Percentiles rank a stretch among this genome's conserved stretches.
Conservation (phyloP, 306 rosid genomes). For the Ormosia emarginata region DNA sequence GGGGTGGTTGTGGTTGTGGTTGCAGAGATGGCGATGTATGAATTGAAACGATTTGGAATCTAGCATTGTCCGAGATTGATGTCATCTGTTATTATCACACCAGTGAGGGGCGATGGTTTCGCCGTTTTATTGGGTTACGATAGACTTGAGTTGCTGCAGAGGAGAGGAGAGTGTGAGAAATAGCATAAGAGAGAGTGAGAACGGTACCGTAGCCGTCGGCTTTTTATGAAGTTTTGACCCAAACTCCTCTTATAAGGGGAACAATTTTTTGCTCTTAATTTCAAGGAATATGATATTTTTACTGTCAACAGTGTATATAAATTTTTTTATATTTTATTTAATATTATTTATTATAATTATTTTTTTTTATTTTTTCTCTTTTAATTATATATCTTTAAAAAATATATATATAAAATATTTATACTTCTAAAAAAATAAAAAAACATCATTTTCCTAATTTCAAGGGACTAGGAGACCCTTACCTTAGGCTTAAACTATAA, state of each 20-base stretch:
- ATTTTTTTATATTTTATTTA: too few species aligned
- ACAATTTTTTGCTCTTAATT: neutral
- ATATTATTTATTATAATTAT: too few species aligned
- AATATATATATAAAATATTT: too few species aligned
- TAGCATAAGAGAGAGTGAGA: neutral
- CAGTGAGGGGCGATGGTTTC: constrained; percentile 22
- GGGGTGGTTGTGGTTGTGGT: neutral
- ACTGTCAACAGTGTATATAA: too few species aligned
- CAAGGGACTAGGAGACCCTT: too few species aligned
- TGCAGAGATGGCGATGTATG: constrained; percentile 14
- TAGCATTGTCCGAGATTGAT: constrained; percentile 24
- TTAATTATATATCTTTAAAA: too few species aligned
- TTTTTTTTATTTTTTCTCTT: too few species aligned
- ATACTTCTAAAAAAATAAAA: too few species aligned
- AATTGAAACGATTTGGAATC: constrained; percentile 18
- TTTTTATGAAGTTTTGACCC: constrained; percentile 30
- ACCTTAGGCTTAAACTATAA: too few species aligned
- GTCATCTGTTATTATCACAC: neutral
- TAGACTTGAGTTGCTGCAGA: neutral
- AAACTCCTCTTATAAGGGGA: neutral
- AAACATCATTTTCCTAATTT: too few species aligned
- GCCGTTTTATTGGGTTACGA: constrained; percentile 35
- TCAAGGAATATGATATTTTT: neutral
- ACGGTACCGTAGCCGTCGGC: constrained; percentile 40
- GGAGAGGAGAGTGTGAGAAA: neutral